Percentiles rank a stretch among this genome's conserved stretches.
phyloP scores from a whole-genome alignment of 2,329 filamentous ascomycete species.

The Ophiostoma montium region DNA sequence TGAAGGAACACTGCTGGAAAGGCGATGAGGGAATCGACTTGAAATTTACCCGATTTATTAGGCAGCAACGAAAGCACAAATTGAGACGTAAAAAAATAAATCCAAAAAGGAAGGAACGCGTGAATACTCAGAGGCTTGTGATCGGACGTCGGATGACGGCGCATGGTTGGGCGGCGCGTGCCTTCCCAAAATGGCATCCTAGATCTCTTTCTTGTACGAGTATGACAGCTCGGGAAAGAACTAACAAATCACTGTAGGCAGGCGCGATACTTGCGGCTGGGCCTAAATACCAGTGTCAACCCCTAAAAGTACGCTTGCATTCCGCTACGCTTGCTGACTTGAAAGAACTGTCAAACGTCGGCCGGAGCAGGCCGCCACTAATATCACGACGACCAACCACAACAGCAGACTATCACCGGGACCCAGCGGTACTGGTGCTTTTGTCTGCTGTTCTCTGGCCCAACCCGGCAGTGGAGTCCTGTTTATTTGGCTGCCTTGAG shows the following conservation, averaged over 20 bases:
- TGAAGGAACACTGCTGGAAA: background rate
- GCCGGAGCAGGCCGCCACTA: conserved; percentile 10
- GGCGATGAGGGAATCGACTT: background rate
- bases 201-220: too few relatives aligned
- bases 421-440: background rate
- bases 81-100: too few relatives aligned
- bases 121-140: too few relatives aligned
- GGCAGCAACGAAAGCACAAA: background rate
- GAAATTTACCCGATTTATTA: too few relatives aligned
- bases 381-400: background rate
- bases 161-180: background rate
- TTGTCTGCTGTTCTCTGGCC: background rate
- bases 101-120: background rate
- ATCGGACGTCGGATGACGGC: too few relatives aligned
- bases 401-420: background rate
- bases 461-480: background rate
- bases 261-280: background rate
- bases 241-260: too few relatives aligned
- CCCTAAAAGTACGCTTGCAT: background rate
- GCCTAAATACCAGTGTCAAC: background rate
- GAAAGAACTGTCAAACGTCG: background rate
- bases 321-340: background rate
- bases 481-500: background rate
- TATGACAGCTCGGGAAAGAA: too few relatives aligned
- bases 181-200: background rate